These are phyloP conservation scores for Alternaria gansuensis DNA, from an alignment of 2,329 filamentous ascomycete genomes.

Conservation along the genomic window DNA sequence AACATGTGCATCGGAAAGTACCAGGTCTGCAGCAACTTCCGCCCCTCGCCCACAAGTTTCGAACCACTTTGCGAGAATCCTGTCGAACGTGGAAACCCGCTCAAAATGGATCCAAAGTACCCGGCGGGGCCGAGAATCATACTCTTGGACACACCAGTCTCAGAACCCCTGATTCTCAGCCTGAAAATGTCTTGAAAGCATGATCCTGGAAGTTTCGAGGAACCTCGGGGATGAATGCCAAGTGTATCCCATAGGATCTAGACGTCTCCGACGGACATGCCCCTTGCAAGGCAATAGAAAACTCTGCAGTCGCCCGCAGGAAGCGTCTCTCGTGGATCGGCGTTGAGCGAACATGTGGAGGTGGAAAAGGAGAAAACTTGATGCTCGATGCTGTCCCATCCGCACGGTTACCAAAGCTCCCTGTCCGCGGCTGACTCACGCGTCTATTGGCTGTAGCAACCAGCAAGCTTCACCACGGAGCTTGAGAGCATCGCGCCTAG, in stretches of 20 bases:
- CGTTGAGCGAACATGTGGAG: constrained; percentile 37
- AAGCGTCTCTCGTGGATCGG: constrained; percentile 22
- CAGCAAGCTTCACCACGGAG: constrained; percentile 6
- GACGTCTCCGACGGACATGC: constrained; percentile 3
- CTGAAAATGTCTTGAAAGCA: not conserved
- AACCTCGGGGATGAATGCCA: not conserved
- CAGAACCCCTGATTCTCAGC: not conserved
- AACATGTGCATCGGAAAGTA: not conserved
- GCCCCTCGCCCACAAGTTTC: not conserved
- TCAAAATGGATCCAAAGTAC: not conserved
- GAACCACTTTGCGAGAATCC: not conserved
- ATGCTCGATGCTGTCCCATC: constrained; percentile 20
- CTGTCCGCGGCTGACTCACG: constrained; percentile 36
- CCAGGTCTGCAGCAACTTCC: no score
- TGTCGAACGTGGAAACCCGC: not conserved
- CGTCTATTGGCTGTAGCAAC: constrained; percentile 30
- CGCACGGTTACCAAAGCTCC: constrained; percentile 26
- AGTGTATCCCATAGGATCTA: not conserved
- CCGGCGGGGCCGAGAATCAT: not conserved
- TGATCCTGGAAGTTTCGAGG: not conserved
- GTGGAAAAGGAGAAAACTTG: constrained; percentile 27
- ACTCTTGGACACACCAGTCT: not conserved
- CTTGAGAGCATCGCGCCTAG: constrained; percentile 12
- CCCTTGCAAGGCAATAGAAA: constrained; percentile 16
- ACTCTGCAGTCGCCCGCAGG: constrained; percentile 22